Conservation (phyloP, 495 filamentous ascomycete genomes). For the Xylaria castorea region DNA sequence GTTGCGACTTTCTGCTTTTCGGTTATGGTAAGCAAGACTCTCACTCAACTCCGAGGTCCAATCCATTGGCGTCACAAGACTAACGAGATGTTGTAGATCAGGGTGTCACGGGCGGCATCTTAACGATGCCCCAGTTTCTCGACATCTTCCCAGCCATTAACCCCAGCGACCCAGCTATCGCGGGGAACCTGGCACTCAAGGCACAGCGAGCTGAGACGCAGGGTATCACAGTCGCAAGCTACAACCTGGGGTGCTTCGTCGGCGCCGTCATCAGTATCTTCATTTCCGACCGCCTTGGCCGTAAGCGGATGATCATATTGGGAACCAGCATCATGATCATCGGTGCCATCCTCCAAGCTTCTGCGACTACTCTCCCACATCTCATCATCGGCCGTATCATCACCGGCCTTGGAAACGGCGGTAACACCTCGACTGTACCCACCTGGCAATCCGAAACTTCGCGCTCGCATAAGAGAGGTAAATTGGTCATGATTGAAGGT, state of each 20-base stretch:
- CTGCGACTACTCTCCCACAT: slow-evolving; percentile 64
- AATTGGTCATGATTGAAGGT: slow-evolving; percentile 79
- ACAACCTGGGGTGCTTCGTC: slow-evolving; percentile 79
- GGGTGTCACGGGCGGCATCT: slow-evolving; percentile 66
- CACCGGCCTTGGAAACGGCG: slow-evolving; percentile 72
- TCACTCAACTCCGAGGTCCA: background rate
- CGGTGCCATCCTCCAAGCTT: slow-evolving; percentile 69
- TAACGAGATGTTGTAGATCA: slow-evolving; percentile 44
- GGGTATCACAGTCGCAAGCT: slow-evolving; percentile 67
- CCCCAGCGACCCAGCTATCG: slow-evolving; percentile 44
- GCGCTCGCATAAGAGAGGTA: slow-evolving; percentile 74
- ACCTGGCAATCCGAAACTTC: slow-evolving; percentile 83
- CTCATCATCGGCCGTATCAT: slow-evolving; percentile 71
- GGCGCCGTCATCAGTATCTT: slow-evolving; percentile 73
- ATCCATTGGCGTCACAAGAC: background rate
- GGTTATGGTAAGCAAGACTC: slow-evolving; percentile 47
- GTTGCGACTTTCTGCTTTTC: slow-evolving; percentile 70
- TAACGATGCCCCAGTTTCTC: slow-evolving; percentile 61
- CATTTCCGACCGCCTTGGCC: slow-evolving; percentile 73
- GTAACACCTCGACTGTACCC: slow-evolving; percentile 66
- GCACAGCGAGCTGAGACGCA: slow-evolving; percentile 61
- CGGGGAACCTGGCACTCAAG: slow-evolving; percentile 29
- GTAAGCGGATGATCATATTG: slow-evolving; percentile 71
- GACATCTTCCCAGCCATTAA: slow-evolving; percentile 64
- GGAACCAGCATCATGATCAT: slow-evolving; percentile 75